Base-by-base conservation (phyloP, 306 rosid species). In the Leucaena leucocephala region DNA sequence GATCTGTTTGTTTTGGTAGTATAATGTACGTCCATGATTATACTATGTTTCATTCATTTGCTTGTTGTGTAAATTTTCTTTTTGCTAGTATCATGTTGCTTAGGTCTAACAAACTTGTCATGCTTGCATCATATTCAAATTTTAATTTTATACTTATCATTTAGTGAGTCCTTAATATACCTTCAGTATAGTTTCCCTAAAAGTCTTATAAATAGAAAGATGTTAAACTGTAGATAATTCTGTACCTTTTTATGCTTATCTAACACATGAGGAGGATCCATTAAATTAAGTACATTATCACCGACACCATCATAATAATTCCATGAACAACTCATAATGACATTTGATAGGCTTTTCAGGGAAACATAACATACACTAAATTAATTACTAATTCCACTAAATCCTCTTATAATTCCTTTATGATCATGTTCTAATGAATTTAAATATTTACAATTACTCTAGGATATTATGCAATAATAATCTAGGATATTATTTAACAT, bases 1-100 rank as follows among this genome's bases (percentile, higher is more conserved):
- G 84, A 77, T 61, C 72, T 50, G 64, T 71, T 64, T 63, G 65
- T 82, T 71, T 78, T 61, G 42, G 55, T 69, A 55, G 54, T 74
- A 40, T 38, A 70, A 77, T 78, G 59, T 71, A 71, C 44, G 75
- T 50, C 9, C 42, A 38, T 43, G n/a, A 68, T 66, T 64, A 40
- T 76, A 48, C 76, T 14, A 43, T 70, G 72, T 62, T 80, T 48
- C 22, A 38, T 57, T 65, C 17, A 49, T 77, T 82, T 49, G 43
- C 76, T 71, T 76, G 71, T 76, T 76, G 77, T 79, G 45, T 71
- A 58, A 55, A 22, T 67, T 76, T 62, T 66, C 73, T 43, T 54
- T 49, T 77, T 48, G 71, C 16, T 54, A 19, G 59, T 17, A 72
- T 35, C 68, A 27, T 72, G 17, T 61, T 58, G 55, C 49, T 50